phyloP scores from a whole-genome alignment of 1,284 basidiomycete species.

The Apiotrichum akiyoshidainum region DNA sequence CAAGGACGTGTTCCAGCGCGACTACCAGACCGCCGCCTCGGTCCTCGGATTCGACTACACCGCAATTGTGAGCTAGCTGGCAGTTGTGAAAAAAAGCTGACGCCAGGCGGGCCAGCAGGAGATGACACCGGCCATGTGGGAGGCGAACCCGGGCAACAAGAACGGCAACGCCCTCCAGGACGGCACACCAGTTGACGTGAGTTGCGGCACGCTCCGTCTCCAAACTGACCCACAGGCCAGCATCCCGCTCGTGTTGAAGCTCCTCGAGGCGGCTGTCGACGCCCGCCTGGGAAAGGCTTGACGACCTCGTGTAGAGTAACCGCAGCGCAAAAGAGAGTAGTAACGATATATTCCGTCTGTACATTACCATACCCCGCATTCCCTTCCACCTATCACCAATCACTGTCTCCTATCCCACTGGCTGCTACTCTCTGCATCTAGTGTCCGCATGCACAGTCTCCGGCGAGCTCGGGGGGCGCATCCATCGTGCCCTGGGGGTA shows the following conservation, averaged over 20 bases:
- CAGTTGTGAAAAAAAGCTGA: neutral
- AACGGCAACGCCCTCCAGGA: constrained; percentile 19
- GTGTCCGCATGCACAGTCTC: too few relatives aligned
- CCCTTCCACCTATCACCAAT: too few relatives aligned
- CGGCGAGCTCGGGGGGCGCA: too few relatives aligned
- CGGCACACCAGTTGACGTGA: constrained; percentile 12
- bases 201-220: neutral
- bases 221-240: neutral
- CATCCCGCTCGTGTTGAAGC: too few relatives aligned
- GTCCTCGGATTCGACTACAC: constrained; percentile 25
- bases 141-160: constrained; percentile 19
- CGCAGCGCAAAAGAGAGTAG: too few relatives aligned
- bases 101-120: constrained; percentile 14
- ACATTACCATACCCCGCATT: too few relatives aligned
- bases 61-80: constrained; percentile 9
- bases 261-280: too few relatives aligned
- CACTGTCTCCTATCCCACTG: too few relatives aligned
- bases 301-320: too few relatives aligned
- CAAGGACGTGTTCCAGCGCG: neutral
- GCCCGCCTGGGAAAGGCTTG: too few relatives aligned
- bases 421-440: too few relatives aligned
- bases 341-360: too few relatives aligned
- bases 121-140: constrained; percentile 22
- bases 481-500: neutral
- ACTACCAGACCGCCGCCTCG: neutral